These are phyloP conservation scores for Lycium barbarum DNA, from an alignment of 257 asterid genomes.

Conservation along the genomic window DNA sequence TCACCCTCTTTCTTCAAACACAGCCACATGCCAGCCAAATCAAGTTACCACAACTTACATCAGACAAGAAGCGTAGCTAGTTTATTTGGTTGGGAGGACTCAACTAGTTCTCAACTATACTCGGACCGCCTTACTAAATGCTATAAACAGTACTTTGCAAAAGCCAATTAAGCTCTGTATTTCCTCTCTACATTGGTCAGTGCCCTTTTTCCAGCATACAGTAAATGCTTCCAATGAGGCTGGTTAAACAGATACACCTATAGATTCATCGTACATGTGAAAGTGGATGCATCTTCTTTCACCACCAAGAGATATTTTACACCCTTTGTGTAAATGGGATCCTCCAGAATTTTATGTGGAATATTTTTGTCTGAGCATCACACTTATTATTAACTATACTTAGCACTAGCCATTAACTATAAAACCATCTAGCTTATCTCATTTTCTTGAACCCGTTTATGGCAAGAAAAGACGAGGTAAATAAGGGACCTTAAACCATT, in stretches of 20 bases:
- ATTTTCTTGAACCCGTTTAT: not conserved
- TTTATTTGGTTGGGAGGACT: slow-evolving; percentile 4
- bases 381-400: not conserved
- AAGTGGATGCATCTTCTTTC: not conserved
- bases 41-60: not conserved
- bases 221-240: not conserved
- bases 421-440: not conserved
- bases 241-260: not conserved
- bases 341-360: not conserved
- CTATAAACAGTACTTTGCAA: not conserved
- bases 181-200: not conserved
- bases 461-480: not conserved
- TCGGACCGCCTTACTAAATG: not conserved
- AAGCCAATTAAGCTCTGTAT: not conserved
- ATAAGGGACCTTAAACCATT: not conserved
- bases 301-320: not conserved
- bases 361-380: not conserved
- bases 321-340: not conserved
- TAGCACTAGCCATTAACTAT: not conserved
- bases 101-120: not conserved
- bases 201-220: not conserved
- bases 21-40: not conserved
- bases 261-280: not conserved
- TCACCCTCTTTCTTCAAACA: not conserved
- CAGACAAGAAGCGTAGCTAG: not conserved